phyloP scores from a whole-genome alignment of 495 filamentous ascomycete species.

The Daldinia decipiens region DNA sequence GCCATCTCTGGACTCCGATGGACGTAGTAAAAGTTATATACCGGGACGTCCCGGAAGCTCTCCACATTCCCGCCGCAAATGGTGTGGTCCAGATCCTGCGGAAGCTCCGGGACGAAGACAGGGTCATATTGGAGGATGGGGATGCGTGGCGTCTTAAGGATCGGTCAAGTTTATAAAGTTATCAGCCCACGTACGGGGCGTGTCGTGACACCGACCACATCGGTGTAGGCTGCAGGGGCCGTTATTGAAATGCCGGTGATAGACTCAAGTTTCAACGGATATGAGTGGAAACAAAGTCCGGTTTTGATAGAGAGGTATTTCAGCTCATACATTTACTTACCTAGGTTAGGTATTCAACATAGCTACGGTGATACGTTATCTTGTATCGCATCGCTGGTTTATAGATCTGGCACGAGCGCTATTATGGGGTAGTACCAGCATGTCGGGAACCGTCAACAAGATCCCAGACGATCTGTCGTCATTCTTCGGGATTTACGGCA shows the following conservation, averaged over 20 bases:
- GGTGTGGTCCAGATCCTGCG: constrained; percentile 74
- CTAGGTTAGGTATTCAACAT: too few species aligned
- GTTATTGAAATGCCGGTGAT: constrained; percentile 2
- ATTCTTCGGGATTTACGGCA: constrained; percentile 17
- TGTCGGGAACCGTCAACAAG: constrained; percentile 27
- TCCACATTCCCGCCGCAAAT: constrained; percentile 76
- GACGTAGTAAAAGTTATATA: constrained; percentile 90
- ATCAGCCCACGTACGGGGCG: not conserved
- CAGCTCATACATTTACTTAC: not conserved
- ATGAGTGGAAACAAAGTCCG: not conserved
- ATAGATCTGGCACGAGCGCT: constrained; percentile 21
- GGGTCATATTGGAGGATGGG: constrained; percentile 58
- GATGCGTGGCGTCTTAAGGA: constrained; percentile 65
- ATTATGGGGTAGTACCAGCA: constrained; percentile 27
- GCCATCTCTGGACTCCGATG: constrained; percentile 70
- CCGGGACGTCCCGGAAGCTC: constrained; percentile 74
- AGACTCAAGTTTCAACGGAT: not conserved
- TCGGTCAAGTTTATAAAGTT: constrained; percentile 55
- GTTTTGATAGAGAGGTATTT: not conserved
- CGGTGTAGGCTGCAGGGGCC: not conserved
- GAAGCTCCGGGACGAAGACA: constrained; percentile 76
- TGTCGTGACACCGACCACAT: not conserved
- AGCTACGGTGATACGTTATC: constrained; percentile 13
- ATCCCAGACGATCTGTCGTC: constrained; percentile 9
- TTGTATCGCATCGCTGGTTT: constrained; percentile 17